phyloP scores from a whole-genome alignment of 2,329 filamentous ascomycete species.

The Colletotrichum tabaci region DNA sequence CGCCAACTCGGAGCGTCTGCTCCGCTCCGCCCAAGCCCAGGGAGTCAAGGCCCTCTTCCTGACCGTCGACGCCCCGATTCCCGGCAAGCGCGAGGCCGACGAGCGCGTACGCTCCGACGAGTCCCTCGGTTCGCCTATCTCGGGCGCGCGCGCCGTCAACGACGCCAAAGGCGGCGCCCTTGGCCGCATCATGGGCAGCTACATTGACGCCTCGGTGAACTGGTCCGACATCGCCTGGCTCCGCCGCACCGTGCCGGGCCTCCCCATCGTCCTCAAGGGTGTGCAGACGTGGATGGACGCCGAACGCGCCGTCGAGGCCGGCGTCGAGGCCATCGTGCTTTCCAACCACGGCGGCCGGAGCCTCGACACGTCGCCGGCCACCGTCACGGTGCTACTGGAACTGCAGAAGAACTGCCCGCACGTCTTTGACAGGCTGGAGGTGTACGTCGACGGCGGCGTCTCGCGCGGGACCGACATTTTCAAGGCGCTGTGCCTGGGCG shows the following conservation, averaged over 20 bases:
- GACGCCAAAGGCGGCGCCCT: constrained; percentile 70
- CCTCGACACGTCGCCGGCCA: constrained; percentile 65
- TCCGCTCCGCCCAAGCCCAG: constrained; percentile 60
- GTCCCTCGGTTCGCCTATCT: constrained; percentile 63
- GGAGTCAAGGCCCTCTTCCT: constrained; percentile 70
- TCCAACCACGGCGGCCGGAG: constrained; percentile 79
- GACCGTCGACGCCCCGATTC: constrained; percentile 71
- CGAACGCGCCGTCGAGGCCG: constrained; percentile 69
- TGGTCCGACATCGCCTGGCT: constrained; percentile 80
- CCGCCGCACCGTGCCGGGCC: constrained; percentile 67
- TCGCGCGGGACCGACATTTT: constrained; percentile 77
- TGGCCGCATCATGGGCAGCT: constrained; percentile 68
- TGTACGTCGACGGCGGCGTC: constrained; percentile 77
- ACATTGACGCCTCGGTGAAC: constrained; percentile 69
- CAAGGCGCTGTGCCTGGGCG: constrained; percentile 77
- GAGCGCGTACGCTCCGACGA: constrained; percentile 64
- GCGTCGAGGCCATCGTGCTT: constrained; percentile 77
- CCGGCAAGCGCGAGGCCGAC: constrained; percentile 68
- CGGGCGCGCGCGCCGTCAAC: constrained; percentile 63
- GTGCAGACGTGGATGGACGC: constrained; percentile 79
- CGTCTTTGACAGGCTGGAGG: constrained; percentile 72
- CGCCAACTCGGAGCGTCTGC: constrained; percentile 63
- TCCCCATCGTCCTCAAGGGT: constrained; percentile 77
- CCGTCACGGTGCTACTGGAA: constrained; percentile 73
- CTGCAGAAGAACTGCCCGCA: constrained; percentile 73